Evolutionary conservation across 305 asterid species (phyloP), one percentile per base, ranked within the genome.

Genomic region (Euphrasia arctica): DNA sequence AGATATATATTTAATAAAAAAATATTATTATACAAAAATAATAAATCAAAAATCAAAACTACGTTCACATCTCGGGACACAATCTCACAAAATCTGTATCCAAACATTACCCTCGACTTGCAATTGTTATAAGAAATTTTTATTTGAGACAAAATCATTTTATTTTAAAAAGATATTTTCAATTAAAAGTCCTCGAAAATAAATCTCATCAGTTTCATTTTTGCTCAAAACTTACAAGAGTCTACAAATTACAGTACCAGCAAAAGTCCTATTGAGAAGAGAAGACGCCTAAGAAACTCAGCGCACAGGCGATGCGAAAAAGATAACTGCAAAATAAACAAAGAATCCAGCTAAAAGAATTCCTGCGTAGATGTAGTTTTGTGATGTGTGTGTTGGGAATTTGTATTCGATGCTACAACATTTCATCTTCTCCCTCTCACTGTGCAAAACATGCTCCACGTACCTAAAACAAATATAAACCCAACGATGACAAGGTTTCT

Each of bases 261-360:
- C 47, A 31, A 6, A 15, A 52, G 57, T 2, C 60, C 59, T 60
- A 56, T 7, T 13, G 43, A 54, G 59, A 18, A 18, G 22, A 18
- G 22, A 18, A 18, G 22, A 18, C 22, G 22, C 27, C 13, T 5
- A 8, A 2, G 36, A 18, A 14, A 70, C 4, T 78, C 67, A 78
- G 74, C 95, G 90, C 3, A 71, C 93, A 4, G 96, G 93, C 22
- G 97, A 82, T 41, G 98, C 93, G 70, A 87, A 93, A 81, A 83
- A 93, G 71, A 93, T 93, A 0, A 93, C 99, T 1, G 78, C 82
- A 70, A 90, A 93, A 75, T 93, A 90, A 52, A 93, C 95, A 8
- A 88, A 75, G 74, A 90, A 88, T 0, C 96, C 99, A 43, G 97
- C 99, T 25, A 90, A 70, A 55, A 88, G 96, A 80, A 93, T 93